phyloP scores from a whole-genome alignment of 2,329 filamentous ascomycete species.

The Pyrenochaeta sp. region DNA sequence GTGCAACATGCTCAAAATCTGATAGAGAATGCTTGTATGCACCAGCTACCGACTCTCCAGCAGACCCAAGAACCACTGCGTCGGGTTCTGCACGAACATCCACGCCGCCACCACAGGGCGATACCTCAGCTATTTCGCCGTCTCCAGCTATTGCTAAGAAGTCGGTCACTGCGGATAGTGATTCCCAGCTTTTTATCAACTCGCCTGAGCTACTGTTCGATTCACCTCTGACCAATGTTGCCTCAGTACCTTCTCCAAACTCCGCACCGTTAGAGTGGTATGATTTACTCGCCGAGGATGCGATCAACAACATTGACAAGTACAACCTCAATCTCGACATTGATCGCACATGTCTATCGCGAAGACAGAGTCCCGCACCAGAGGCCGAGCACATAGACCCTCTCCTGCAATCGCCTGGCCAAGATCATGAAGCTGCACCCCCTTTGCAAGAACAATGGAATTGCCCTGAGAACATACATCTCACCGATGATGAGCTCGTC shows the following conservation, averaged over 20 bases:
- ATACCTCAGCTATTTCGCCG: slow-evolving; percentile 9
- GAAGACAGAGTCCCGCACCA: slow-evolving; percentile 34
- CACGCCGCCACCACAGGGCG: slow-evolving; percentile 25
- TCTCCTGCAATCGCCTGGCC: slow-evolving; percentile 16
- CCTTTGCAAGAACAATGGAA: slow-evolving; percentile 38
- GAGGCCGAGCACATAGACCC: slow-evolving; percentile 25
- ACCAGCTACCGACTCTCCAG: slow-evolving; percentile 16
- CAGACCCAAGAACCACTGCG: slow-evolving; percentile 14
- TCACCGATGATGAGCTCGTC: slow-evolving; percentile 49
- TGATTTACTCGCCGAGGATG: slow-evolving; percentile 57
- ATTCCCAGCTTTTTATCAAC: slow-evolving; percentile 27
- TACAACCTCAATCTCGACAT: slow-evolving; percentile 45
- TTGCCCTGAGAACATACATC: slow-evolving; percentile 25
- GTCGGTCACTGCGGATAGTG: slow-evolving; percentile 29
- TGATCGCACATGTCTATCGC: slow-evolving; percentile 33
- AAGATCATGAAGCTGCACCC: slow-evolving; percentile 5
- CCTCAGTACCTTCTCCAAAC: slow-evolving; percentile 51
- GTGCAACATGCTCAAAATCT: slow-evolving; percentile 56
- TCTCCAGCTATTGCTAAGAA: slow-evolving; percentile 29
- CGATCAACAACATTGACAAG: slow-evolving; percentile 48
- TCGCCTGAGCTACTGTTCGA: slow-evolving; percentile 46
- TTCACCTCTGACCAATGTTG: slow-evolving; percentile 38
- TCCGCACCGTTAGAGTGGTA: slow-evolving; percentile 60
- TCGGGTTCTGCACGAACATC: slow-evolving; percentile 18
- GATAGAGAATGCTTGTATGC: slow-evolving; percentile 54